Conservation (phyloP, 2,329 filamentous ascomycete genomes). For the Trichophaea hybrida region DNA sequence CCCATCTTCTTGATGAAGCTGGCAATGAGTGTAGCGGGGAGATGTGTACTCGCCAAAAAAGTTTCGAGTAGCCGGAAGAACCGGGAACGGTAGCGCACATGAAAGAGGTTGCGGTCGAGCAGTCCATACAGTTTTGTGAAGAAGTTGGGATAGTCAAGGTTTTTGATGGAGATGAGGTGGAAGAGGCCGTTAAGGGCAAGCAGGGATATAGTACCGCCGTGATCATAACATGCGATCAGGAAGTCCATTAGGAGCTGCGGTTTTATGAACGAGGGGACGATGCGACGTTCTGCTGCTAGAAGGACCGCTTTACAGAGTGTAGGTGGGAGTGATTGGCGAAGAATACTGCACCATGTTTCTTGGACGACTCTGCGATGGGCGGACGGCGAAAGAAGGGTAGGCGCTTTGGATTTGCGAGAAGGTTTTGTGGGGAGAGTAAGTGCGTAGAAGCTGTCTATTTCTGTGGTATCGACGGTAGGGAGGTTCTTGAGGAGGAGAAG, state of each 20-base stretch:
- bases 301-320: conserved; percentile 69
- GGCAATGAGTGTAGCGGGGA: conserved; percentile 78
- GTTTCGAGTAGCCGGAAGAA: conserved; percentile 88
- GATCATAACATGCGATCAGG: conserved; percentile 81
- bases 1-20: conserved; percentile 94
- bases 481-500: conserved; percentile 55
- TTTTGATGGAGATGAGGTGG: conserved; percentile 83
- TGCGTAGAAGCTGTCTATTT: conserved; percentile 53
- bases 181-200: conserved; percentile 86
- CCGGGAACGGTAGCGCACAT: conserved; percentile 83
- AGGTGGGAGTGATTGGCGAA: conserved; percentile 51
- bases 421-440: conserved; percentile 14
- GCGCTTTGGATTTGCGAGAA: conserved; percentile 12
- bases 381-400: conserved; percentile 28
- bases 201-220: conserved; percentile 72
- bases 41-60: conserved; percentile 80
- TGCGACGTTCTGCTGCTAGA: conserved; percentile 56
- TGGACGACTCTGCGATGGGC: conserved; percentile 56
- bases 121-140: conserved; percentile 89
- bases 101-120: conserved; percentile 68
- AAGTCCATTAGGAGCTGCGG: conserved; percentile 91
- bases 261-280: conserved; percentile 79
- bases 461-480: conserved; percentile 47
- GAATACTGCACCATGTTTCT: conserved; percentile 69
- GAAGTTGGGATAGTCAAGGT: conserved; percentile 90